Conservation (phyloP, 345 rosid genomes). For the Boechera retrofracta region DNA sequence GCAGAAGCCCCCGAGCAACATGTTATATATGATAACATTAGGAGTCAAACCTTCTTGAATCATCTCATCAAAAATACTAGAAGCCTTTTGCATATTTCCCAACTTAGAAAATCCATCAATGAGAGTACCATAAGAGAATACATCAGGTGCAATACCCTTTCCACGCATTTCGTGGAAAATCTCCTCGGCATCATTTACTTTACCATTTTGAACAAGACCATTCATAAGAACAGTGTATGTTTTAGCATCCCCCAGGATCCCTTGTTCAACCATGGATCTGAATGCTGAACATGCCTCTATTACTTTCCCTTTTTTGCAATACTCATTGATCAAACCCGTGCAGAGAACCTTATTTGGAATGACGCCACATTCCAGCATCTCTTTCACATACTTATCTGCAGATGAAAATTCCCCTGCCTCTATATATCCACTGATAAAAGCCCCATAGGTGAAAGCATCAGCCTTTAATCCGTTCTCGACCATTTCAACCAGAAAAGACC, state of each 20-base stretch:
- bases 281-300: constrained; percentile 60
- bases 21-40: constrained; percentile 65
- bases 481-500: constrained; percentile 63
- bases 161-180: constrained; percentile 63
- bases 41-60: constrained; percentile 59
- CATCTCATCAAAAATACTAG: constrained; percentile 58
- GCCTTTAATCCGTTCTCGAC: constrained; percentile 65
- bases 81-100: constrained; percentile 57
- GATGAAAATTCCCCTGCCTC: constrained; percentile 62
- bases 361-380: constrained; percentile 67
- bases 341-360: constrained; percentile 64
- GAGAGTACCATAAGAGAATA: constrained; percentile 65
- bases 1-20: constrained; percentile 70
- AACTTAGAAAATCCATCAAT: constrained; percentile 66
- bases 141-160: constrained; percentile 66
- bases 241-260: constrained; percentile 57
- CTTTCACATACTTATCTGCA: constrained; percentile 63
- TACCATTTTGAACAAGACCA: constrained; percentile 69
- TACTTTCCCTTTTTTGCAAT: constrained; percentile 65
- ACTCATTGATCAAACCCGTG: constrained; percentile 60
- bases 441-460: constrained; percentile 68
- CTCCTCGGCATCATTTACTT: constrained; percentile 60
- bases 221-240: constrained; percentile 64
- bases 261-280: constrained; percentile 58
- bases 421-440: constrained; percentile 63